Evolutionary conservation across 306 rosid species (phyloP), one percentile per base, ranked within the genome.

Genomic region (Notholithocarpus densiflorus): DNA sequence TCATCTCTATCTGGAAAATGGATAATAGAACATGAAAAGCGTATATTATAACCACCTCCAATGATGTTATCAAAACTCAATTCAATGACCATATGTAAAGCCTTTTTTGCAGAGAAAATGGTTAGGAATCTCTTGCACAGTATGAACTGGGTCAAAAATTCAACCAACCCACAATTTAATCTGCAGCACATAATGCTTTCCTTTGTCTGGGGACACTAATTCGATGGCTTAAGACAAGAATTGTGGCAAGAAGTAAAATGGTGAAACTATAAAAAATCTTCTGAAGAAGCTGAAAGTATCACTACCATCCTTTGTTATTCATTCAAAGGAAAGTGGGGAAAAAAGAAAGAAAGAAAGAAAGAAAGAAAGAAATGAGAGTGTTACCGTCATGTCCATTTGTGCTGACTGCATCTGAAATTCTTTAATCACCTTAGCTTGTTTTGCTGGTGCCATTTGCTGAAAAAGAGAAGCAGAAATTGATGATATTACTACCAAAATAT

Each of bases 321-420:
- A 61, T 26, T 24, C 2, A 26, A 23, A 61, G 34, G 17, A 61
- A 13, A 26, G 19, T 20, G 68, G 6, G 40, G 51, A 43, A 43
- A 43, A 43, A 43, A 61, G 66, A 60, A 17, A 66, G 2, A 80
- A 60, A 64, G 48, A 57, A 19, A 17, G 20, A 72, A 81, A 14
- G 62, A n/a, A n/a, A n/a, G n/a, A n/a, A n/a, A n/a, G n/a, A n/a
- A n/a, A n/a, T n/a, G n/a, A n/a, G n/a, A 64, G 75, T 78, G 59
- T 89, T 92, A 94, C 98, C 90, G 98, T 94, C 97, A 91, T 92
- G 88, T 94, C 98, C 91, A 94, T 61, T 79, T 94, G 98, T 72
- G 98, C 92, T 0, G 98, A 91, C 85, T 94, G 97, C 89, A 88
- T 91, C 86, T 94, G 97, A 82, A 94, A 94, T 77, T 94, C 97